Conservation (phyloP, 768 basidiomycete genomes). For the Mycena metata region DNA sequence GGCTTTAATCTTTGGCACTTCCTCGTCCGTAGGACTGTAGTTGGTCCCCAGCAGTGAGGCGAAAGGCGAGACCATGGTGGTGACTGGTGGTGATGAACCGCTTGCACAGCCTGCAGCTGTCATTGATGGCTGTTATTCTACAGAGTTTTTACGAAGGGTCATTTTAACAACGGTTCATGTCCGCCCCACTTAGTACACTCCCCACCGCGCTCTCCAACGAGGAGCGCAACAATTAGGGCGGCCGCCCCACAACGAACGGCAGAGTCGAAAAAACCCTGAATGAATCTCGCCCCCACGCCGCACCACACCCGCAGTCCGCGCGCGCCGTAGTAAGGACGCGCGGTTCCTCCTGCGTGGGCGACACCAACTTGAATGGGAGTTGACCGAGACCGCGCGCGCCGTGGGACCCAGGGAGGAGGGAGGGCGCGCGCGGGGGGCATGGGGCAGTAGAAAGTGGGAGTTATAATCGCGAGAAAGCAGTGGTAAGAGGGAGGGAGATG, state of each 20-base stretch:
- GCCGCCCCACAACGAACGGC: not conserved
- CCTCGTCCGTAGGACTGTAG: too few species aligned
- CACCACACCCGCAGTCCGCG: constrained; percentile 20
- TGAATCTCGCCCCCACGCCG: constrained; percentile 25
- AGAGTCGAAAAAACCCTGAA: not conserved
- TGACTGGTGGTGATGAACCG: too few species aligned
- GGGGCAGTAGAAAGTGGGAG: too few species aligned
- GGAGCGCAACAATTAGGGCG: constrained; percentile 14
- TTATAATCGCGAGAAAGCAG: too few species aligned
- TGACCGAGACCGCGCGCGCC: constrained; percentile 15
- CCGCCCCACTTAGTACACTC: constrained; percentile 31
- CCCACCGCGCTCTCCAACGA: constrained; percentile 14
- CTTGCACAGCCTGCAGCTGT: too few species aligned
- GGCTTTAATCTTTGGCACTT: too few species aligned
- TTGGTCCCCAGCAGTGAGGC: too few species aligned
- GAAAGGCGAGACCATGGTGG: too few species aligned
- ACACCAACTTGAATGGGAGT: not conserved
- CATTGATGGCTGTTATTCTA: too few species aligned
- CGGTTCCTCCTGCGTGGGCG: constrained; percentile 13
- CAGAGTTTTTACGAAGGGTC: too few species aligned
- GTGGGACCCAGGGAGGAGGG: not conserved
- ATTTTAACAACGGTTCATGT: not conserved
- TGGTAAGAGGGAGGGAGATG: too few species aligned
- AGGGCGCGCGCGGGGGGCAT: constrained; percentile 15
- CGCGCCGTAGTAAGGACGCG: constrained; percentile 28